Conservation (phyloP, 805 yeast genomes). For the Starmerella ratchasimensis region DNA sequence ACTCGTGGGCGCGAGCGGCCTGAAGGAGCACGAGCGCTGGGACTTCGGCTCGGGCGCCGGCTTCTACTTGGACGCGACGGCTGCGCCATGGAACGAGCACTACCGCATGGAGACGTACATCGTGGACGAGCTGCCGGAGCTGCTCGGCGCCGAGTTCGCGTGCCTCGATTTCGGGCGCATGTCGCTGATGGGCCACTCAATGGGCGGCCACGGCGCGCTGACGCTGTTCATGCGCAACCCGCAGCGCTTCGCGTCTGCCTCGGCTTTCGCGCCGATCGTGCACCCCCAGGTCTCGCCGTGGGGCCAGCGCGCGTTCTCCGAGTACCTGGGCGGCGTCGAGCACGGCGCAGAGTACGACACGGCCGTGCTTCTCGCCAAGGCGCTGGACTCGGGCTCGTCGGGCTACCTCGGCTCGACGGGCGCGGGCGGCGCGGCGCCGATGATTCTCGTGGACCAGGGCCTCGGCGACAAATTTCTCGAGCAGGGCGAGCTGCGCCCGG, state of each 20-base stretch:
- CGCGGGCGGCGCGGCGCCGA: background rate
- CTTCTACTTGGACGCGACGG: constrained; percentile 76
- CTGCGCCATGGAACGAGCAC: constrained; percentile 53
- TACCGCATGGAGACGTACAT: constrained; percentile 83
- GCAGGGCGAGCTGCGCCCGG: constrained; percentile 58
- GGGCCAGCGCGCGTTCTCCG: constrained; percentile 76
- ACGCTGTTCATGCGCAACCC: constrained; percentile 55
- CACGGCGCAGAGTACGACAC: constrained; percentile 75
- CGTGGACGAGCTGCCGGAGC: constrained; percentile 52
- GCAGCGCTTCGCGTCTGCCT: constrained; percentile 58
- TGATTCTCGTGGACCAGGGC: constrained; percentile 69
- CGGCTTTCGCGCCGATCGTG: constrained; percentile 82
- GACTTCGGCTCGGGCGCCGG: constrained; percentile 96
- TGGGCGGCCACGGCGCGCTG: constrained; percentile 96
- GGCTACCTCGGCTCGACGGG: no score
- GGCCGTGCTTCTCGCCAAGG: constrained; percentile 45
- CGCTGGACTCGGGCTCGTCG: constrained; percentile 21
- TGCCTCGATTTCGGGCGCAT: constrained; percentile 44
- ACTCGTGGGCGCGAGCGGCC: constrained; percentile 37
- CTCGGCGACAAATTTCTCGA: constrained; percentile 57
- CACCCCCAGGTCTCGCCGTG: constrained; percentile 69
- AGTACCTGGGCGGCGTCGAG: constrained; percentile 47
- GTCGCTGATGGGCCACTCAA: constrained; percentile 89
- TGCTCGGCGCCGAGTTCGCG: constrained; percentile 28
- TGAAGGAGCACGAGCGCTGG: constrained; percentile 74